Conservation (phyloP, 352 stramenopile species). For the Pythium diclinum region DNA sequence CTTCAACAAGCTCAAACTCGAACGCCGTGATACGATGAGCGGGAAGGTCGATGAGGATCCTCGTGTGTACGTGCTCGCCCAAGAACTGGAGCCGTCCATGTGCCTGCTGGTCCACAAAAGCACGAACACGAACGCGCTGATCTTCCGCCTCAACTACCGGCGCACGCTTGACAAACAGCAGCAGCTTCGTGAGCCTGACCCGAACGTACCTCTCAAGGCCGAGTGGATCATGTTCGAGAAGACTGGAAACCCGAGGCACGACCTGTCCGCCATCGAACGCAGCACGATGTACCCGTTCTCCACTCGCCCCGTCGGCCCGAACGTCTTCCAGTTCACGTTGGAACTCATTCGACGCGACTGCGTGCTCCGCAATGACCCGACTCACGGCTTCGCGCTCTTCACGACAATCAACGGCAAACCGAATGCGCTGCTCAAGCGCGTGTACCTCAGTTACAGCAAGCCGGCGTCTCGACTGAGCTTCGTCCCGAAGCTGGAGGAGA, state of each 20-base stretch:
- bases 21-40: slow-evolving; percentile 31
- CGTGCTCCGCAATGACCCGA: slow-evolving; percentile 42
- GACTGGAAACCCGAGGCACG: slow-evolving; percentile 45
- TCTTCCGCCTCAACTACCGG: slow-evolving; percentile 43
- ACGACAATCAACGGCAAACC: slow-evolving; percentile 57
- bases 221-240: slow-evolving; percentile 78
- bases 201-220: slow-evolving; percentile 35
- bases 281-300: slow-evolving; percentile 55
- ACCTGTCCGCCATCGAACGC: slow-evolving; percentile 50
- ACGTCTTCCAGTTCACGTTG: slow-evolving; percentile 47
- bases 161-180: slow-evolving; percentile 22
- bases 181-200: slow-evolving; percentile 33
- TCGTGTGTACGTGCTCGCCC: slow-evolving; percentile 43
- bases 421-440: slow-evolving; percentile 47
- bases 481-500: slow-evolving; percentile 30
- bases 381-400: slow-evolving; percentile 41
- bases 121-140: slow-evolving; percentile 53
- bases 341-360: slow-evolving; percentile 47
- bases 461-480: slow-evolving; percentile 33
- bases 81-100: slow-evolving; percentile 44
- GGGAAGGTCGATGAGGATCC: slow-evolving; percentile 33
- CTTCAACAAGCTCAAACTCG: slow-evolving; percentile 44
- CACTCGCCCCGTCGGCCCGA: slow-evolving; percentile 36
- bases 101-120: slow-evolving; percentile 61
- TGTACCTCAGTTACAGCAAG: slow-evolving; percentile 47